phyloP scores from a whole-genome alignment of 495 filamentous ascomycete species.

The Penicillium herquei region DNA sequence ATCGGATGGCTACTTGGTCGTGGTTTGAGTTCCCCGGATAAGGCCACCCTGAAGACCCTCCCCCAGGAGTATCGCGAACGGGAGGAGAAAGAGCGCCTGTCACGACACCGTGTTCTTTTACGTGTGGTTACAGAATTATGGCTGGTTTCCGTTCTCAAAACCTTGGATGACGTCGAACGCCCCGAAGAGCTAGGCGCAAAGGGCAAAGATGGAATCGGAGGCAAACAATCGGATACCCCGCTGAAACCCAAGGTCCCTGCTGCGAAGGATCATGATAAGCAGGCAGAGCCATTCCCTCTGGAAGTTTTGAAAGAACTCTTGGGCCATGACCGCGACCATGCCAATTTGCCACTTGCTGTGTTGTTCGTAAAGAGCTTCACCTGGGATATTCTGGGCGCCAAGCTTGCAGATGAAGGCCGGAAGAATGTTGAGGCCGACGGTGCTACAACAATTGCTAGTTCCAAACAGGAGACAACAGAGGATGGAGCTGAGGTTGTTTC shows the following conservation, averaged over 20 bases:
- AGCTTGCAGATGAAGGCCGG: slow-evolving; percentile 66
- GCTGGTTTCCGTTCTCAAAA: slow-evolving; percentile 85
- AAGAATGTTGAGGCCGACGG: slow-evolving; percentile 87
- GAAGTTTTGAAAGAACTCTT: slow-evolving; percentile 96
- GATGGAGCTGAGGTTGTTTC: slow-evolving; percentile 38
- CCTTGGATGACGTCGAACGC: slow-evolving; percentile 81
- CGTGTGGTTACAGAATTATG: slow-evolving; percentile 93
- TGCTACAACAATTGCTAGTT: slow-evolving; percentile 51
- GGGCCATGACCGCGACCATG: slow-evolving; percentile 88
- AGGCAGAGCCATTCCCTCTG: slow-evolving; percentile 83
- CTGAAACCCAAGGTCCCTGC: slow-evolving; percentile 38
- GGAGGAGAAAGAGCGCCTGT: slow-evolving; percentile 91
- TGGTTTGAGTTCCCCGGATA: slow-evolving; percentile 89
- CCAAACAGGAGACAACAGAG: slow-evolving; percentile 47
- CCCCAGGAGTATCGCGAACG: slow-evolving; percentile 81
- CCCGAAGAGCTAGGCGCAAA: slow-evolving; percentile 78
- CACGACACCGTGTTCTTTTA: slow-evolving; percentile 81
- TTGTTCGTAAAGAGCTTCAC: slow-evolving; percentile 94
- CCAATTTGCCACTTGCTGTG: slow-evolving; percentile 86
- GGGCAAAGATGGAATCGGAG: slow-evolving; percentile 56
- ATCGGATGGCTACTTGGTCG: slow-evolving; percentile 92
- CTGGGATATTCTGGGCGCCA: slow-evolving; percentile 91
- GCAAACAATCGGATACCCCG: slow-evolving; percentile 55
- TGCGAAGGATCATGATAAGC: slow-evolving; percentile 32
- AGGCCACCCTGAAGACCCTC: slow-evolving; percentile 74